Conservation (phyloP, 208 protist genomes). For the Acanthamoeba pearcei region DNA sequence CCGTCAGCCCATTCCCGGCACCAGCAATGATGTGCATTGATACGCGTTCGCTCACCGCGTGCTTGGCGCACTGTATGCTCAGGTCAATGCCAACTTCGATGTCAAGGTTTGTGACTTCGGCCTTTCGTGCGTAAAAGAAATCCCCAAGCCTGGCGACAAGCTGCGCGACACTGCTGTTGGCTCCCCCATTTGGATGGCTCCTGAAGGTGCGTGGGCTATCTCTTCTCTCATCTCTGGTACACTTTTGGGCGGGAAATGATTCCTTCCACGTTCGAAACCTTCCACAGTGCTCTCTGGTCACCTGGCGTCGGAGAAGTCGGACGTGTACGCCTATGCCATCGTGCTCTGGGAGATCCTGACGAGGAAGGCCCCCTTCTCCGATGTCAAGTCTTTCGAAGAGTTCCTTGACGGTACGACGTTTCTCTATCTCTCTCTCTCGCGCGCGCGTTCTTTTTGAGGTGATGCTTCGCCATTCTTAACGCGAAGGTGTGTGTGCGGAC, state of each 20-base stretch:
- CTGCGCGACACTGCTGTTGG: conserved; percentile 63
- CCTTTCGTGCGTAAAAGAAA: conserved; percentile 53
- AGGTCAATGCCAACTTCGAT: conserved; percentile 67
- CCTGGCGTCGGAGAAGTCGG: conserved; percentile 59
- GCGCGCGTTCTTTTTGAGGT: not conserved
- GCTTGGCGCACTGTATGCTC: not conserved
- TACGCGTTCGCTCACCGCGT: not conserved
- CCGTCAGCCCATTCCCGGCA: not conserved
- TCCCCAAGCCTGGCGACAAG: conserved; percentile 55
- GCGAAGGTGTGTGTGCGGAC: not conserved
- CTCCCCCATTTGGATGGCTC: conserved; percentile 67
- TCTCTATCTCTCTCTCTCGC: not conserved
- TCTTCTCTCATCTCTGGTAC: not conserved
- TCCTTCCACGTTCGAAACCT: not conserved
- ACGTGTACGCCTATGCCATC: conserved; percentile 67
- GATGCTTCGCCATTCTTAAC: not conserved
- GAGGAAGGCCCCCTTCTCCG: conserved; percentile 51
- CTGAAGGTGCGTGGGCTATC: not conserved
- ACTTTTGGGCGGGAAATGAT: not conserved
- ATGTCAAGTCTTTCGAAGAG: conserved; percentile 56
- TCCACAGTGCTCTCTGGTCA: conserved; percentile 47
- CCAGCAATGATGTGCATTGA: not conserved
- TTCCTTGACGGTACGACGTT: not conserved
- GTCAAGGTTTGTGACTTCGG: conserved; percentile 71
- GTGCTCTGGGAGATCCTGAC: conserved; percentile 60